Evolutionary conservation across 495 filamentous ascomycete species (phyloP), one percentile per base, ranked within the genome.

Genomic region (Talaromyces proteolyticus): DNA sequence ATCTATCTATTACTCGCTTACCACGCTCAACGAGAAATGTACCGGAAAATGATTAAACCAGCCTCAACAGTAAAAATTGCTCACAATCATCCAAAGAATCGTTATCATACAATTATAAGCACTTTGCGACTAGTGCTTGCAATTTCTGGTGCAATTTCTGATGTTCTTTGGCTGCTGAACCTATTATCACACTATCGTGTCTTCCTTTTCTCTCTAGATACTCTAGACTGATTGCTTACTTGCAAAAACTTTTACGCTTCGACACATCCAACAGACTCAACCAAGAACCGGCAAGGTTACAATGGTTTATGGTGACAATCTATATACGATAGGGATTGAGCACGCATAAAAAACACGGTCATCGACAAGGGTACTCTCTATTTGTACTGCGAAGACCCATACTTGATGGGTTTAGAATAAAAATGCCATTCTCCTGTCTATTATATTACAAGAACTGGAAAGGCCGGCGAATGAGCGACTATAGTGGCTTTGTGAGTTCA

Each of bases 391-490:
- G 52, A 4, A 47, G 43, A 8, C 25, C 46, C 2, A 51, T 63
- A 11, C 34, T 61, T 2, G 55, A 57, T 16, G 56, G 53, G 18
- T 49, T 14, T 79, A 70, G 68, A 73, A 65, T 12, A 81, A 79
- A 52, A 69, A 68, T 20, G 72, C 69, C n/a, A 73, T 66, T 40
- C 63, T 80, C 19, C 58, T 77, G 12, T 68, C 69, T 0, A 49
- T 76, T 18, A 29, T 80, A 6, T 62, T 78, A 0, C 61, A 65
- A n/a, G 76, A 80, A 50, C 52, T 80, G 39, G 52, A 65, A 26
- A 77, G 77, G 55, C 75, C 75, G 6, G 59, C 66, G 42, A 64
- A 54, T 11, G 55, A 78, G 53, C 57, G 74, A 21, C 47, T 79
- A 39, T 55, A 78, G 50, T 80, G 77, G 77, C 49, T 79, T 8